Evolutionary conservation across 192 early-diverging fungal species (phyloP), one percentile per base, ranked within the genome.

Genomic region (Coemansia sp.): DNA sequence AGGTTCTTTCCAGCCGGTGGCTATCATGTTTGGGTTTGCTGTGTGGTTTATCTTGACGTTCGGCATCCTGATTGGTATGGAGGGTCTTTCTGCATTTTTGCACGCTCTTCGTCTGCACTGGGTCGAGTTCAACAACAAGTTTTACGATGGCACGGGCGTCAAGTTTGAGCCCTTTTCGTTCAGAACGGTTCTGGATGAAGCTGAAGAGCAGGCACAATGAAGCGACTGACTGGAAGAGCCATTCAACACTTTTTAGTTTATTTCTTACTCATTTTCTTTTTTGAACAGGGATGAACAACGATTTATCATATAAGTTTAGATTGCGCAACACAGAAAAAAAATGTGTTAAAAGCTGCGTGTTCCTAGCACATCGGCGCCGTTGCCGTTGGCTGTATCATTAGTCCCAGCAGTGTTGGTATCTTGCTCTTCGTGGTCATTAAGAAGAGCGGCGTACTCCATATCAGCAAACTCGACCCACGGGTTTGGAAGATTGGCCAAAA

Each of bases 101-200:
- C 92, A 94, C 71, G 93, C 94, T 7, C 86, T 96, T 45, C 93
- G 95, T 90, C 82, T 96, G 60, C 93, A 95, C 83, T 96, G 93
- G 92, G 95, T 99, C 48, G 97, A 99, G 85, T 99, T 99, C 68
- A 90, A 98, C 76, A 90, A 88, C 85, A 99, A 99, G 84, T 98
- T 98, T 69, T 99, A 99, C 79, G 85, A 88, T 52, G 96, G 92
- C 30, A 85, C 87, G n/a, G 97, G 97, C 62, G 82, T 82, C 62
- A 87, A 90, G 74, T 99, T 97, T 82, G 85, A 91, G 72, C 97
- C 97, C 4, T 97, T 99, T 73, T 87, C 90, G 28, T 97, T 99
- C 72, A 71, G 66, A 66, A 60, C 75, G 1, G 56, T 83, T 22
- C 68, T 83, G 11, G 76, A 77, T 20, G 71, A 74, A 50, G 68